Evolutionary conservation across 2,329 filamentous ascomycete genomes (phyloP), one percentile per base, ranked within the genome.

Genomic region (Nectriaceae sp.): DNA sequence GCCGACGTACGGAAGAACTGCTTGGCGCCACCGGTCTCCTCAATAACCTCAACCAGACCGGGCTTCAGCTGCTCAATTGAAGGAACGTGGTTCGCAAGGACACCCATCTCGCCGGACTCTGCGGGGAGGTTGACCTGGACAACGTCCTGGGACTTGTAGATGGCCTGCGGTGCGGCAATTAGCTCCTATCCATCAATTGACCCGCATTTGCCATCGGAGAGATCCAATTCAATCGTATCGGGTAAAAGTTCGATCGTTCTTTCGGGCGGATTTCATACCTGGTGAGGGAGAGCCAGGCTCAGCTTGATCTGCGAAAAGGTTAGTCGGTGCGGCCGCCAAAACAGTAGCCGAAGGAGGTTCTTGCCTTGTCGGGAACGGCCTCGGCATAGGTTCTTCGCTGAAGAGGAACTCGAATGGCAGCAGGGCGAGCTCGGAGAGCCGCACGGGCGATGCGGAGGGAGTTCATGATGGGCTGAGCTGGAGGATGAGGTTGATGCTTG

Each of bases 1-100:
- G 40, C 58, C 47, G 48, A 85, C 90, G 65, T 89, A 96, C 92
- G 83, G 88, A 99, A 99, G 81, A 94, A 99, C 77, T 95, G 90
- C 85, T 99, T 99, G 88, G 73, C 79, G 70, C 80, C 80, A 69
- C 90, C 89, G 69, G 78, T 83, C 83, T 99, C 94, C 82, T 97
- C 93, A 62, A 97, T 84, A 69, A 99, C 82, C 82, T 97, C 93
- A 63, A 99, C 83, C 63, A 97, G 78, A 68, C 94, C 94, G 54
- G 94, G 92, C 84, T 95, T 96, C 75, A 99, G 83, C 82, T 99
- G 94, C 83, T 99, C 94, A 70, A 99, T 97, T 55, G 92, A 91
- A 59, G 94, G 92, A 67, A 99, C 94, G 84, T 99, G 94, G 83
- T 94, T 95, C 73, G 94, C 94, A 70, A 99, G 88, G 66, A 99